A percentile compares a stretch with the other conserved stretches of the same genome.
Evolutionary conservation across 441 rosid species (phyloP).

Genomic region (Bocquillonia castaneifolia): DNA sequence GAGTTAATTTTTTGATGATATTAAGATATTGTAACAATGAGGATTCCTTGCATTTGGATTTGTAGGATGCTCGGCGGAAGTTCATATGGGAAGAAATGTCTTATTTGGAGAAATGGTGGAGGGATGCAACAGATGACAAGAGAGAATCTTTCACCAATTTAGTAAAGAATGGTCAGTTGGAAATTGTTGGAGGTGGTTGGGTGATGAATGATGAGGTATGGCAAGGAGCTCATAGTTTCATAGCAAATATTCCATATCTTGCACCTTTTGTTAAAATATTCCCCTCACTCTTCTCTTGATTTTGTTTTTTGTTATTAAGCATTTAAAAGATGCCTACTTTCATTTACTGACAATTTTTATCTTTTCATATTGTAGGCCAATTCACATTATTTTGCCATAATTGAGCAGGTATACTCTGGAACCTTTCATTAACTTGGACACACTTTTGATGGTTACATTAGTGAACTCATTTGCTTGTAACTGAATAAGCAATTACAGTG

Average conservation of each 20-base stretch:
- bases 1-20: neutral
- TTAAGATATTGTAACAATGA: constrained; percentile 10
- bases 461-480: constrained; percentile 2
- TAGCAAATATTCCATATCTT: no score
- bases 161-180: constrained; percentile 88
- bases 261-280: no score
- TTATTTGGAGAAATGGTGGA: constrained; percentile 98
- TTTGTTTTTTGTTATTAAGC: neutral
- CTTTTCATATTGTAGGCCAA: constrained; percentile 67
- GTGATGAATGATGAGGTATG: constrained; percentile 99
- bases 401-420: constrained; percentile 68
- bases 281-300: neutral
- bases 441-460: neutral
- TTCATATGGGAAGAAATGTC: constrained; percentile 99
- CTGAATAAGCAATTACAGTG: constrained; percentile 5
- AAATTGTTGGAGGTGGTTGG: constrained; percentile 99
- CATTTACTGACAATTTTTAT: constrained; percentile 16
- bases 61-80: constrained; percentile 76
- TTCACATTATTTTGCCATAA: constrained; percentile 91
- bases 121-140: constrained; percentile 64
- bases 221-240: constrained; percentile 15
- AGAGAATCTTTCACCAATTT: constrained; percentile 62
- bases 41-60: constrained; percentile 22
- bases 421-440: neutral
- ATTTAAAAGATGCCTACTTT: neutral